Evolutionary conservation across 2,329 filamentous ascomycete species (phyloP).

Genomic region (Aspergillus vadensis): DNA sequence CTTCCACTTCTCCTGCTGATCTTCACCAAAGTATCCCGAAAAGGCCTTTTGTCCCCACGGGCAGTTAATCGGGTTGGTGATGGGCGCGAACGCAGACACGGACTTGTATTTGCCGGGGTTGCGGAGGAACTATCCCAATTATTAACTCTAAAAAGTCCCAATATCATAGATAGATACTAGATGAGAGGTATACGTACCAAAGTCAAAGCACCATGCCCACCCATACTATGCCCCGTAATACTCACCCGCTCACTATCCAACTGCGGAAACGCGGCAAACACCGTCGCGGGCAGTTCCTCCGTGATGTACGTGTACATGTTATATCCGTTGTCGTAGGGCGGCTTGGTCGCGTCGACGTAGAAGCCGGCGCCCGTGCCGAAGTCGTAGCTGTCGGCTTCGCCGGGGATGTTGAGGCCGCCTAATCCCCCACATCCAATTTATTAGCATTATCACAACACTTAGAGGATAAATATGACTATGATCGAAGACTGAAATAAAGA

Average conservation of each 20-base stretch:
- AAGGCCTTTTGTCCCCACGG: slow-evolving; percentile 98
- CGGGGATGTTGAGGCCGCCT: slow-evolving; percentile 75
- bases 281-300: slow-evolving; percentile 76
- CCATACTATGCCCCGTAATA: slow-evolving; percentile 96
- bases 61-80: slow-evolving; percentile 79
- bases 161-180: not conserved
- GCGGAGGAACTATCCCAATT: slow-evolving; percentile 68
- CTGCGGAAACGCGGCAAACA: slow-evolving; percentile 71
- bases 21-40: slow-evolving; percentile 79
- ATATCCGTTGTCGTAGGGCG: slow-evolving; percentile 77
- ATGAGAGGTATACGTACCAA: slow-evolving; percentile 51
- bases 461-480: no score
- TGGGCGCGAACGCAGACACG: slow-evolving; percentile 87
- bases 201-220: slow-evolving; percentile 91
- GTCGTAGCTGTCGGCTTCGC: slow-evolving; percentile 86
- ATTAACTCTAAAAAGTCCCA: not conserved
- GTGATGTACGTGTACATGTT: slow-evolving; percentile 94
- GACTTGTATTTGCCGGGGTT: slow-evolving; percentile 88
- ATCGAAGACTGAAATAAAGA: no score
- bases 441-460: no score
- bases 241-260: slow-evolving; percentile 72
- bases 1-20: slow-evolving; percentile 75
- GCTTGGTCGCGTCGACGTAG: slow-evolving; percentile 82
- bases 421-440: not conserved
- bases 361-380: slow-evolving; percentile 92